phyloP scores from a whole-genome alignment of 139 green algal genomes.

The Zygnema circumcarinatum region DNA sequence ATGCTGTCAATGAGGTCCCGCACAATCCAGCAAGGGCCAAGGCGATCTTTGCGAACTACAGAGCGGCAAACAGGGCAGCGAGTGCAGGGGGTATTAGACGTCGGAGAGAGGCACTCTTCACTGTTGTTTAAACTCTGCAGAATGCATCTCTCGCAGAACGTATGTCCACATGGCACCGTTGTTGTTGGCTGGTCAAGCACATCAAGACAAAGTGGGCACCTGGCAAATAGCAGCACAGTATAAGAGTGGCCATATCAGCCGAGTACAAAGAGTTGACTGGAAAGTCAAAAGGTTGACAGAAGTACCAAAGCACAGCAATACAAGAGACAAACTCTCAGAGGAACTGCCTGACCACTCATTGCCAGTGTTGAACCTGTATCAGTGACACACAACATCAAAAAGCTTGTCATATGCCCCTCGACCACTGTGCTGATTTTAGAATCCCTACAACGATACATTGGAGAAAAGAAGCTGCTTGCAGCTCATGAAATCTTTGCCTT shows the following conservation, averaged over 20 bases:
- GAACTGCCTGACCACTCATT: neutral
- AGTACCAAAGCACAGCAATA: neutral
- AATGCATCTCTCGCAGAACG: constrained; percentile 21
- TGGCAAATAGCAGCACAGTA: neutral
- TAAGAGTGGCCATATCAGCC: neutral
- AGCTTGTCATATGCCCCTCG: too few species aligned
- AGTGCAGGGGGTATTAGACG: neutral
- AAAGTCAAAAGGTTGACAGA: neutral
- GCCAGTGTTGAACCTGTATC: neutral
- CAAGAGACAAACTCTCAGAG: neutral
- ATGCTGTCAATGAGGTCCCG: constrained; percentile 23
- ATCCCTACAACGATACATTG: too few species aligned
- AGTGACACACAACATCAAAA: neutral
- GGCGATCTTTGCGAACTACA: neutral
- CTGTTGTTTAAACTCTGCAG: neutral
- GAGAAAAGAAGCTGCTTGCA: too few species aligned
- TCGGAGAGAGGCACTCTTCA: neutral
- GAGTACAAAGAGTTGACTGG: neutral
- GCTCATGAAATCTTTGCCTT: too few species aligned
- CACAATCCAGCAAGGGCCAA: constrained; percentile 15
- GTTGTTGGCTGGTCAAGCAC: constrained; percentile 8
- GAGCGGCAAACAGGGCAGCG: constrained; percentile 10
- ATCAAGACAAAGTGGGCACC: constrained; percentile 18
- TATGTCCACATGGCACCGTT: constrained; percentile 12
- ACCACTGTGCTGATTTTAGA: too few species aligned